phyloP scores from a whole-genome alignment of 352 stramenopile species.

The Pythium utonaiense region DNA sequence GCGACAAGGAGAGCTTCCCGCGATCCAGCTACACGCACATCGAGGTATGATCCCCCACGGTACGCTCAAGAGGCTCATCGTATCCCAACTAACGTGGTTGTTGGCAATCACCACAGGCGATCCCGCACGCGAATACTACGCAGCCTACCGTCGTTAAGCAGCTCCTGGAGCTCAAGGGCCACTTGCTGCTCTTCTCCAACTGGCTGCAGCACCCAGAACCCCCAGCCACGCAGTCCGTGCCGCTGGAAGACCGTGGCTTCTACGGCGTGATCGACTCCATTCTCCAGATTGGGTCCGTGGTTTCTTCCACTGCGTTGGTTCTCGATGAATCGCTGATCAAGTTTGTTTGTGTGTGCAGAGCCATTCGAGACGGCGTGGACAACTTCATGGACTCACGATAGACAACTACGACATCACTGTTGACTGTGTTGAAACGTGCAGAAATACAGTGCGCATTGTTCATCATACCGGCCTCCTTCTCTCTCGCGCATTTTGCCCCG shows the following conservation, averaged over 20 bases:
- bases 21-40: slow-evolving; percentile 71
- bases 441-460: neutral
- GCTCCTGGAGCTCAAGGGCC: slow-evolving; percentile 50
- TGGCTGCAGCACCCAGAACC: slow-evolving; percentile 78
- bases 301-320: too few species aligned
- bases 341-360: slow-evolving; percentile 20
- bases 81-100: neutral
- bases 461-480: neutral
- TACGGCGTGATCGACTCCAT: slow-evolving; percentile 74
- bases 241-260: slow-evolving; percentile 64
- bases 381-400: slow-evolving; percentile 52
- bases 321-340: neutral
- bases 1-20: slow-evolving; percentile 78
- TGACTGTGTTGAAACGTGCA: neutral
- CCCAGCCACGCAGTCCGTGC: slow-evolving; percentile 57
- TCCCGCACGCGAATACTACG: slow-evolving; percentile 30
- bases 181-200: slow-evolving; percentile 61
- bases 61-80: too few species aligned
- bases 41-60: slow-evolving; percentile 33
- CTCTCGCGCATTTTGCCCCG: neutral
- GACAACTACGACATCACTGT: neutral
- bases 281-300: slow-evolving; percentile 62
- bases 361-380: slow-evolving; percentile 59
- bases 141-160: slow-evolving; percentile 25
- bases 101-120: slow-evolving; percentile 22